phyloP scores from a whole-genome alignment of 768 basidiomycete species.

The Scleroderma citrinum region DNA sequence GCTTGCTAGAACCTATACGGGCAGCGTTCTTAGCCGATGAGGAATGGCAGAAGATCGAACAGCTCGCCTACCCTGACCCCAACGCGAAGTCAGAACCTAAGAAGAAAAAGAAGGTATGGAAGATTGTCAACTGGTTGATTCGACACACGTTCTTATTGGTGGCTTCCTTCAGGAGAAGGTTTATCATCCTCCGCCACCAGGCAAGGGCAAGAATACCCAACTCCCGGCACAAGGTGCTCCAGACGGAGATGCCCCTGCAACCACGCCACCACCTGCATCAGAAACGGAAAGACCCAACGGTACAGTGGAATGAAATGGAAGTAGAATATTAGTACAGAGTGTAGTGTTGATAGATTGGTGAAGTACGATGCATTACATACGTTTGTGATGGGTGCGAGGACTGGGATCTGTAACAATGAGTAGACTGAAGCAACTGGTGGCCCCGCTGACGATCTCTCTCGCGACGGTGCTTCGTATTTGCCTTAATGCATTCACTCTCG shows the following conservation, averaged over 20 bases:
- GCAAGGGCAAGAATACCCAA: conserved; percentile 56
- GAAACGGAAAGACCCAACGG: neutral
- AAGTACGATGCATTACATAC: neutral
- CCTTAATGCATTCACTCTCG: conserved; percentile 75
- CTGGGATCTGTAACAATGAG: neutral
- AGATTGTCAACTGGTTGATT: neutral
- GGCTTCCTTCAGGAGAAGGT: conserved; percentile 54
- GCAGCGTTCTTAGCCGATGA: conserved; percentile 67
- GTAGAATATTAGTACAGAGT: too few species aligned
- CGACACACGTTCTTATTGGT: neutral
- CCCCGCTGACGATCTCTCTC: conserved; percentile 32
- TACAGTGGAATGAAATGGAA: neutral
- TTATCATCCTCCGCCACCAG: conserved; percentile 79
- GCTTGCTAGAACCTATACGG: conserved; percentile 75
- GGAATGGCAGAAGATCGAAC: conserved; percentile 76
- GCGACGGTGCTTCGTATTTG: conserved; percentile 69
- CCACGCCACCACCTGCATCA: neutral
- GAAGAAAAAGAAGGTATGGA: conserved; percentile 52
- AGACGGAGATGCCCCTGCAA: neutral
- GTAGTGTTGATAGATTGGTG: neutral
- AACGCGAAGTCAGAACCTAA: conserved; percentile 57
- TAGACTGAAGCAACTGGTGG: conserved; percentile 12
- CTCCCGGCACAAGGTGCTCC: neutral
- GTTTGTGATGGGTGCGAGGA: neutral
- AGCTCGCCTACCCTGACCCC: conserved; percentile 79